A percentile compares a stretch with the other conserved stretches of the same genome.
Evolutionary conservation across 768 basidiomycete genomes (phyloP).

Genomic region (Mycena polygramma): DNA sequence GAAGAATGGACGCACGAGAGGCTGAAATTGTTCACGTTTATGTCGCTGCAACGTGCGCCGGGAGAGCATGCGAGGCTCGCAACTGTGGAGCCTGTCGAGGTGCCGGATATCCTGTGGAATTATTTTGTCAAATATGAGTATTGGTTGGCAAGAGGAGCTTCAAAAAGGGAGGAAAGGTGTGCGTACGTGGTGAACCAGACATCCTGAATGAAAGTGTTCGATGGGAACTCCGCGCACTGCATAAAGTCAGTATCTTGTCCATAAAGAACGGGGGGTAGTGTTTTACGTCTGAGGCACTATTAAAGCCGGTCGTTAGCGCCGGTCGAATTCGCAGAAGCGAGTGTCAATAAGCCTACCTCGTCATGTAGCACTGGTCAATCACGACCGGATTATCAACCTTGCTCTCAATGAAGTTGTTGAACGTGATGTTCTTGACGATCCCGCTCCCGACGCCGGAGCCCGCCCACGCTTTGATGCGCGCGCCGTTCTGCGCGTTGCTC

Average conservation of each 20-base stretch:
- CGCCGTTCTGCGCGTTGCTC: slow-evolving; percentile 75
- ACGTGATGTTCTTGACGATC: slow-evolving; percentile 69
- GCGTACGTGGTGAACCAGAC: slow-evolving; percentile 66
- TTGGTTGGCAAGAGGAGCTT: no score
- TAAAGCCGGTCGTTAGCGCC: slow-evolving; percentile 43
- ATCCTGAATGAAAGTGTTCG: slow-evolving; percentile 68
- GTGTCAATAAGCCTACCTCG: slow-evolving; percentile 24
- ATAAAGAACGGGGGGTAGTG: no score
- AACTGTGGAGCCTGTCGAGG: slow-evolving; percentile 65
- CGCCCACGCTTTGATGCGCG: slow-evolving; percentile 77
- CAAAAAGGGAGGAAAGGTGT: background rate
- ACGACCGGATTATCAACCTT: slow-evolving; percentile 72
- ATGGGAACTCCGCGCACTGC: slow-evolving; percentile 65
- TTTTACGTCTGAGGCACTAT: slow-evolving; percentile 49
- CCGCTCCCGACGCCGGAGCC: slow-evolving; percentile 71
- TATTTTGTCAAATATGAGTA: slow-evolving; percentile 13
- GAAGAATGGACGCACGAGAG: slow-evolving; percentile 54
- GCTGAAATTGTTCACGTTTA: slow-evolving; percentile 60
- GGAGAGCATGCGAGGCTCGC: slow-evolving; percentile 70
- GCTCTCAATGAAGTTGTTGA: slow-evolving; percentile 62
- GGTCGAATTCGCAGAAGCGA: background rate
- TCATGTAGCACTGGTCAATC: slow-evolving; percentile 58
- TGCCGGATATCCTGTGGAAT: slow-evolving; percentile 65
- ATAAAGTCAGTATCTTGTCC: no score
- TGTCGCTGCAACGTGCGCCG: slow-evolving; percentile 61